Conservation (phyloP, 129 eudicot species). For the Flaveria brownii region DNA sequence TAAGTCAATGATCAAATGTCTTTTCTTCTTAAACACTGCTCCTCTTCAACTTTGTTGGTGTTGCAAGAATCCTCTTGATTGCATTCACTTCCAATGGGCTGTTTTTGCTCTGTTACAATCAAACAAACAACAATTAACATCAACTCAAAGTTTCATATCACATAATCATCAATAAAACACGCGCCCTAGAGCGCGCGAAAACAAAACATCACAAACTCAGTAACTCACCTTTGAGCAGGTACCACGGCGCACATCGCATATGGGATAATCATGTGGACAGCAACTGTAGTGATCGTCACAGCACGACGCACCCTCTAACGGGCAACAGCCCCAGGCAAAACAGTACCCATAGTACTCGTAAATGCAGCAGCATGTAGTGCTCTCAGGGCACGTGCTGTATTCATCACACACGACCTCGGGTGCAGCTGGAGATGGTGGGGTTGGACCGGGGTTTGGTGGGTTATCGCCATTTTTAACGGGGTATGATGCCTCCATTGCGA, state of each 20-base stretch:
- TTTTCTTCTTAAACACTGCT: slow-evolving; percentile 21
- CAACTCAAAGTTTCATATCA: not conserved
- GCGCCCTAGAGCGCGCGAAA: not conserved
- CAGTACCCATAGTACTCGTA: slow-evolving; percentile 53
- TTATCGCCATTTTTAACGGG: slow-evolving; percentile 56
- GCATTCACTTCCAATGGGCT: slow-evolving; percentile 55
- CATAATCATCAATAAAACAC: not conserved
- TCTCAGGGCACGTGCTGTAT: slow-evolving; percentile 58
- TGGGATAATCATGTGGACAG: slow-evolving; percentile 78
- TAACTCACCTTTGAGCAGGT: slow-evolving; percentile 59
- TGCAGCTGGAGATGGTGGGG: slow-evolving; percentile 64
- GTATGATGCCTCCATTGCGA: slow-evolving; percentile 70
- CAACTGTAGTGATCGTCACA: slow-evolving; percentile 76
- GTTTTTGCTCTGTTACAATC: slow-evolving; percentile 59
- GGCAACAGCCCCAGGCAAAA: slow-evolving; percentile 84
- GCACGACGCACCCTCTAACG: slow-evolving; percentile 69
- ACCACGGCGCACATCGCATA: slow-evolving; percentile 57
- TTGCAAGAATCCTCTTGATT: slow-evolving; percentile 51
- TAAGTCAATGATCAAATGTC: not conserved
- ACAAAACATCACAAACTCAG: not conserved
- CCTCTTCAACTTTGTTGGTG: slow-evolving; percentile 30
- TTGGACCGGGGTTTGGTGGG: slow-evolving; percentile 75
- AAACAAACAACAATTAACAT: not conserved
- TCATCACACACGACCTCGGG: slow-evolving; percentile 57
- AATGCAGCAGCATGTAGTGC: slow-evolving; percentile 75